Evolutionary conservation across 225 moss, liverwort and hornwort species (phyloP), one percentile per base, ranked within the genome.

Genomic region (Climacium dendroides): DNA sequence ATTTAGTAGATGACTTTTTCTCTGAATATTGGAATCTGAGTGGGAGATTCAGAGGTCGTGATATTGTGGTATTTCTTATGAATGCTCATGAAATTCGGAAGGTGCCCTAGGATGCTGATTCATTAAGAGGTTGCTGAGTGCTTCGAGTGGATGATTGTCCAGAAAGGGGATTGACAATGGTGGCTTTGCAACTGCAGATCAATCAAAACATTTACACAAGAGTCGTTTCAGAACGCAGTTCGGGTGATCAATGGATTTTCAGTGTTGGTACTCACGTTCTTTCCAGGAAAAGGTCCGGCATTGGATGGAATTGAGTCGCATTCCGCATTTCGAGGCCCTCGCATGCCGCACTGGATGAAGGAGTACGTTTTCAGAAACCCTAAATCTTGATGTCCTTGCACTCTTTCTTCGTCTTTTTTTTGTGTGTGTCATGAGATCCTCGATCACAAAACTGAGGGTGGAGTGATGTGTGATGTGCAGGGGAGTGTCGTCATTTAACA

Each of bases 311-410:
- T 94, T 86, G 92, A 96, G 84, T 92, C 95, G 72, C 90, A 94
- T 62, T 93, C 96, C n/a, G 92, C 94, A 61, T 93, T 99, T 82
- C 93, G 96, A 53, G 93, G 93, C 59, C 96, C 98, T 82, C 94
- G 95, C 55, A 85, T 96, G 88, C 96, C 98, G 19, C 93, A 92
- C 84, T 97, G 98, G 98, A 99, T 99, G 98, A 94, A 97, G 78
- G 95, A 95, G 98, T 99, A 92, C 86, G 94, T 83, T 87, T 73
- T 45, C 82, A 81, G 47, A 63, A 82, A n/a, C 53, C 55, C 28
- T 35, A 24, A 43, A 53, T 64, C 10, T 45, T 19, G 50, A 35
- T 54, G 20, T 63, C 30, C 37, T 47, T 86, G 53, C 54, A 45
- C 61, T 48, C 7, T 77, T 29, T 64, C 30, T 71, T 41, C 19